Conservation (phyloP, 129 eudicot species). For the Heracleum sosnowskyi region DNA sequence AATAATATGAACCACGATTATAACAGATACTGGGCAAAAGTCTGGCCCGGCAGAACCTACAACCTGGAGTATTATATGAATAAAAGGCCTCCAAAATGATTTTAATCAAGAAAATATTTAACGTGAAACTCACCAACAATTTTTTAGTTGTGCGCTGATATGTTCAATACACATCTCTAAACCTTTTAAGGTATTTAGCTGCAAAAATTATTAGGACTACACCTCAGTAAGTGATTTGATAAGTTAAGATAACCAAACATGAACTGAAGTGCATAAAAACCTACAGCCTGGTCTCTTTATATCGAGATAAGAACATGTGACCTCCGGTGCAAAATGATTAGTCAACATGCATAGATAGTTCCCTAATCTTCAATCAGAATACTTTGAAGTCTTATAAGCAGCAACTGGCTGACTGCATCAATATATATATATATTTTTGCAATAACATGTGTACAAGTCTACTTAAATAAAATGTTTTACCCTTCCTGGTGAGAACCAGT, state of each 20-base stretch:
- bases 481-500: not conserved
- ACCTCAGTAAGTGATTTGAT: not conserved
- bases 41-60: not conserved
- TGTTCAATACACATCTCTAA: not conserved
- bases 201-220: not conserved
- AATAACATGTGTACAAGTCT: not conserved
- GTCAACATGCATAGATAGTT: not conserved
- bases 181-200: not conserved
- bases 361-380: not conserved
- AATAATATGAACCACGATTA: not conserved
- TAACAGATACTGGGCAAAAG: not conserved
- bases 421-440: not conserved
- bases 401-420: not conserved
- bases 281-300: not conserved
- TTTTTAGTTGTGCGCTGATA: not conserved
- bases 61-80: not conserved
- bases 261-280: not conserved
- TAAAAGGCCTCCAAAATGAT: not conserved
- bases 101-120: not conserved
- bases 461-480: not conserved
- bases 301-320: not conserved
- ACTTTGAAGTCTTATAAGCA: constrained; percentile 1
- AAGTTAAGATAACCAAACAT: not conserved
- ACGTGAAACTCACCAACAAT: not conserved
- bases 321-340: not conserved